Percentiles rank a stretch among this genome's conserved stretches.
Conservation (phyloP, 805 yeast genomes). For the Yamadazyma laniorum region DNA sequence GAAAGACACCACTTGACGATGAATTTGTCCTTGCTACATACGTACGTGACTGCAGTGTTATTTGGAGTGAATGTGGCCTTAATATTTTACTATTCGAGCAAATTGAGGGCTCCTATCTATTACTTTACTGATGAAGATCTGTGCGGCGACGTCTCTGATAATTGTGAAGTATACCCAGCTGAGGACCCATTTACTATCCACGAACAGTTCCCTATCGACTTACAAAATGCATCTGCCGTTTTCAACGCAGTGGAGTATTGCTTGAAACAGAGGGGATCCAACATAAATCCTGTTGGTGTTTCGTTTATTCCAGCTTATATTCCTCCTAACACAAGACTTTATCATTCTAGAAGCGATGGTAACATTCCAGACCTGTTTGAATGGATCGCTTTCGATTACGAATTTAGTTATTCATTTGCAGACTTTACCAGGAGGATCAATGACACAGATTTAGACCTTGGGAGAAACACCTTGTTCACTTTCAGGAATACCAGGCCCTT, state of each 20-base stretch:
- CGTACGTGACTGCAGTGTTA: slow-evolving; percentile 1
- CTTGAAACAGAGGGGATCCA: slow-evolving; percentile 49
- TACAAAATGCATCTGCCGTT: slow-evolving; percentile 51
- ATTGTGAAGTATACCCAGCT: neutral
- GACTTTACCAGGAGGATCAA: slow-evolving; percentile 7
- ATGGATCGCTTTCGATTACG: slow-evolving; percentile 66
- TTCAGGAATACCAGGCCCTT: slow-evolving; percentile 49
- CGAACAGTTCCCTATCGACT: slow-evolving; percentile 44
- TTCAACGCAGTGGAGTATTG: slow-evolving; percentile 57
- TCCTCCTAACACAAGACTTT: slow-evolving; percentile 57
- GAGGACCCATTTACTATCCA: slow-evolving; percentile 3
- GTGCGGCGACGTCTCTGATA: neutral
- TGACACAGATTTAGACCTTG: slow-evolving; percentile 1
- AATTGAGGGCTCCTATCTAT: too few relatives aligned
- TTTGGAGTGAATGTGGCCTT: slow-evolving; percentile 1
- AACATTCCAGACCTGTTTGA: slow-evolving; percentile 47
- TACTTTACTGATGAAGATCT: too few relatives aligned
- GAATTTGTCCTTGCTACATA: neutral
- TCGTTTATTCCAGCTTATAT: slow-evolving; percentile 58
- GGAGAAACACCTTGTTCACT: slow-evolving; percentile 36
- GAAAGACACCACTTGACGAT: too few relatives aligned
- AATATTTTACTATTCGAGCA: too few relatives aligned
- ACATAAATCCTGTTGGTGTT: slow-evolving; percentile 56
- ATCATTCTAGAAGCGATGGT: slow-evolving; percentile 48
- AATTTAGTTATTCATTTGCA: slow-evolving; percentile 56